Conservation (phyloP, 176 grass and related monocot genomes). For the sorghum (Sorghum bicolor) region DNA sequence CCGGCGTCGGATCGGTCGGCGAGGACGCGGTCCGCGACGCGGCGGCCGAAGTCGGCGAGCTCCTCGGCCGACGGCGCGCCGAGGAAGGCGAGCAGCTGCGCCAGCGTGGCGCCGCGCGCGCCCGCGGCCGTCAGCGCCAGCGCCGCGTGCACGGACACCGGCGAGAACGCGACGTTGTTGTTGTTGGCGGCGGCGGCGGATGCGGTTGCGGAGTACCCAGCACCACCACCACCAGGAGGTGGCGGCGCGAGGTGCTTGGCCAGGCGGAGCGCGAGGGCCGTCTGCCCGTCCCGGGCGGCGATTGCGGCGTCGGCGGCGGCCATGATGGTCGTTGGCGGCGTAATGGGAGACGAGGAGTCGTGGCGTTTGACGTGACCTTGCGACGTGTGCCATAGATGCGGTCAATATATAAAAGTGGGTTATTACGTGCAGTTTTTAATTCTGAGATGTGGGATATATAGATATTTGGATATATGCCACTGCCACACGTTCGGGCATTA, state of each 20-base stretch:
- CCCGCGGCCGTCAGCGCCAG: neutral
- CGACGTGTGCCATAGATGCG: no score
- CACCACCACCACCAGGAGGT: neutral
- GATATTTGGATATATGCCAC: no score
- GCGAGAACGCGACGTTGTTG: constrained; percentile 21
- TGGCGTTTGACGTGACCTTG: no score
- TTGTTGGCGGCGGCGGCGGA: neutral
- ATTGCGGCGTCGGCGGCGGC: neutral
- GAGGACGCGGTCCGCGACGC: neutral
- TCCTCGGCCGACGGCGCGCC: neutral
- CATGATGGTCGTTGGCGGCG: no score
- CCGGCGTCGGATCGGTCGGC: neutral
- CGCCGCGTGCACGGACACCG: constrained; percentile 11
- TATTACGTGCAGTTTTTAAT: no score
- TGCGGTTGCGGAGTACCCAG: neutral
- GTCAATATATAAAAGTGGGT: no score
- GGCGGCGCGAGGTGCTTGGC: neutral
- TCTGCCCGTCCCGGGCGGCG: neutral
- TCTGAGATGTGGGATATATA: no score
- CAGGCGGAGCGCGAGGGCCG: constrained; percentile 16
- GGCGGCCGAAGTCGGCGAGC: neutral
- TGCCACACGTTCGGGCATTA: no score
- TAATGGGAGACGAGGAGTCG: no score
- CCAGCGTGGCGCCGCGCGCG: neutral
- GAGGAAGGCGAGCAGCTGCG: constrained; percentile 21